A percentile compares a stretch with the other conserved stretches of the same genome.
Evolutionary conservation across 1,139 yeast species (phyloP).

Genomic region (Blastobotrys serpentis): DNA sequence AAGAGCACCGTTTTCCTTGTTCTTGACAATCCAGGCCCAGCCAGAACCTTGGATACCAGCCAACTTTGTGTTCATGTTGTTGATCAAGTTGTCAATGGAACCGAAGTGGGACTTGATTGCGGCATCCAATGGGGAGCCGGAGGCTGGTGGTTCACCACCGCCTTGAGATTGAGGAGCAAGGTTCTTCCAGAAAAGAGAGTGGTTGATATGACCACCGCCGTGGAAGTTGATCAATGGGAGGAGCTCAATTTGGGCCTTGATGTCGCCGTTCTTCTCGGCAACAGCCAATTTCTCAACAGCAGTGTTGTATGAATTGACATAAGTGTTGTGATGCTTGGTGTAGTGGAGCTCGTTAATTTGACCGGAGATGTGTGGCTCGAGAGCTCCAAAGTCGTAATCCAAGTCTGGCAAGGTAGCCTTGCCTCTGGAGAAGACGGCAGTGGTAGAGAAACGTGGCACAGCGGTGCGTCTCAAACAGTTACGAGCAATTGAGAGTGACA

Average conservation of each 20-base stretch:
- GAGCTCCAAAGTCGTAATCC: constrained; percentile 82
- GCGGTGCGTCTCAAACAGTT: constrained; percentile 14
- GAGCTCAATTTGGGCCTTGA: constrained; percentile 63
- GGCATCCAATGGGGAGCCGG: constrained; percentile 56
- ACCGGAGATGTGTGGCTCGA: constrained; percentile 89
- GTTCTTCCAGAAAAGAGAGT: constrained; percentile 85
- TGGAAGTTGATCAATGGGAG: constrained; percentile 86
- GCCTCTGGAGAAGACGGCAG: constrained; percentile 11
- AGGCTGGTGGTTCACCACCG: constrained; percentile 80
- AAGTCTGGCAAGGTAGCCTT: constrained; percentile 62
- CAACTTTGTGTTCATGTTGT: constrained; percentile 68
- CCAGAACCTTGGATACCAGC: constrained; percentile 98
- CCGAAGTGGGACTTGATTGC: constrained; percentile 72
- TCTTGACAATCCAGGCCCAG: constrained; percentile 94
- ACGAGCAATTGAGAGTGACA: constrained; percentile 16
- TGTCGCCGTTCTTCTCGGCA: constrained; percentile 65
- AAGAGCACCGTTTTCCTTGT: constrained; percentile 74
- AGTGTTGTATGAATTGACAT: constrained; percentile 83
- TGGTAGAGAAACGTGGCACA: constrained; percentile 12
- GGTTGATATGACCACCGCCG: constrained; percentile 93
- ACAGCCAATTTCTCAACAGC: constrained; percentile 77
- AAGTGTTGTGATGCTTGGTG: constrained; percentile 92
- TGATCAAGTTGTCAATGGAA: constrained; percentile 68
- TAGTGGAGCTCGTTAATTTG: constrained; percentile 85
- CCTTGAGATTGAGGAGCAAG: constrained; percentile 78